Conservation (phyloP, 2,329 filamentous ascomycete genomes). For the Exophiala spinifera region DNA sequence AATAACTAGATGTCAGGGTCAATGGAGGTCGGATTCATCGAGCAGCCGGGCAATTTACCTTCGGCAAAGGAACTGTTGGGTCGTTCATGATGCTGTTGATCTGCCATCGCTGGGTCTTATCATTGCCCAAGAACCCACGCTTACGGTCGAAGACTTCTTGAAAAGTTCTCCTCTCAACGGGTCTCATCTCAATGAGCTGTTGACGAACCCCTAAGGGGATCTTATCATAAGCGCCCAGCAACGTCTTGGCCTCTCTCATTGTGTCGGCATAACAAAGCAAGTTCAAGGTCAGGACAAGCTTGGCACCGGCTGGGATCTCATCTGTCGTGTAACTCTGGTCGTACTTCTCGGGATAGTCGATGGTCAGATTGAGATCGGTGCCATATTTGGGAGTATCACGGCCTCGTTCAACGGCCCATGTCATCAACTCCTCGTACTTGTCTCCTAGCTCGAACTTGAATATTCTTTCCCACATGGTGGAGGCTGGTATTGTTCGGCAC, state of each 20-base stretch:
- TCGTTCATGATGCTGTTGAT: slow-evolving; percentile 2
- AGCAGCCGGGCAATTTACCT: not conserved
- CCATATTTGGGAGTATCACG: slow-evolving; percentile 6
- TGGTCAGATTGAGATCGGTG: slow-evolving; percentile 3
- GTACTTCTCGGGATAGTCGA: slow-evolving; percentile 4
- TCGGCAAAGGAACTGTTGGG: not conserved
- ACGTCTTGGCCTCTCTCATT: too few relatives aligned
- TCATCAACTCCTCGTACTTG: slow-evolving; percentile 8
- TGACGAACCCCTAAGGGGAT: not conserved
- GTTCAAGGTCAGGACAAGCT: slow-evolving; percentile 4
- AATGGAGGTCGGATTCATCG: not conserved
- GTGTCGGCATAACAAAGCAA: too few relatives aligned
- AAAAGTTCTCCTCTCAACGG: not conserved
- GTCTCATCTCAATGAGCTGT: not conserved
- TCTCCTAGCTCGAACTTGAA: slow-evolving; percentile 4
- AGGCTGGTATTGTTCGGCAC: slow-evolving; percentile 1
- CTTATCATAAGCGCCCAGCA: too few relatives aligned
- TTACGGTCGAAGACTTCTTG: too few relatives aligned
- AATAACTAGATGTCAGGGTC: not conserved
- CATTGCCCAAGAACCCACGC: slow-evolving; percentile 5
- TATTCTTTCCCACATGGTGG: slow-evolving; percentile 2
- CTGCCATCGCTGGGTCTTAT: not conserved
- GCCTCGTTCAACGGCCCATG: slow-evolving; percentile 1
- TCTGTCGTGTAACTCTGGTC: slow-evolving; percentile 1
- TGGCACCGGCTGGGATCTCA: not conserved